Percentiles rank a stretch among this genome's conserved stretches.
Evolutionary conservation across 306 rosid genomes (phyloP).

Genomic region (Hylodesmum podocarpum): DNA sequence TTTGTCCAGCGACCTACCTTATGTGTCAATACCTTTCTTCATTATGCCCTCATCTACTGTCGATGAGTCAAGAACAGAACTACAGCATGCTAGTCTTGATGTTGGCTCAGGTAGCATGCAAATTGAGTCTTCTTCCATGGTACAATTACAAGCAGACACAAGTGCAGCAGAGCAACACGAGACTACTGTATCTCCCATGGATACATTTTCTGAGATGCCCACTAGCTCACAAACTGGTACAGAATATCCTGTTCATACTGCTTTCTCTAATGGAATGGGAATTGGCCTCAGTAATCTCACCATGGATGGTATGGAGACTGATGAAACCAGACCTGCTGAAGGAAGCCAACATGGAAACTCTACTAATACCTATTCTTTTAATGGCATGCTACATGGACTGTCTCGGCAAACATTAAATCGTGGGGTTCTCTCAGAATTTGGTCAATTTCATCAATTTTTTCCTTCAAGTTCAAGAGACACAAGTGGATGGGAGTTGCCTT

Average conservation of each 20-base stretch:
- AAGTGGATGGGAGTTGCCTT: conserved; percentile 84
- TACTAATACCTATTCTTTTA: conserved; percentile 38
- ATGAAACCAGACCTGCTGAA: conserved; percentile 41
- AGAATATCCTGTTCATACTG: conserved; percentile 27
- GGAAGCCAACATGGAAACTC: conserved; percentile 42
- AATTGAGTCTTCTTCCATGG: conserved; percentile 65
- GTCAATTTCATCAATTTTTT: conserved; percentile 47
- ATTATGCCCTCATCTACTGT: conserved; percentile 62
- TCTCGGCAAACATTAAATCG: conserved; percentile 41
- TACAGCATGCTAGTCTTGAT: conserved; percentile 51
- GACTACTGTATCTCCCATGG: conserved; percentile 70
- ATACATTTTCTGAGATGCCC: conserved; percentile 44
- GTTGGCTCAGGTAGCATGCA: conserved; percentile 55
- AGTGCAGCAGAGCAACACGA: conserved; percentile 73
- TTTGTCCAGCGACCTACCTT: conserved; percentile 62
- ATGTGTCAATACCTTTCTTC: conserved; percentile 67
- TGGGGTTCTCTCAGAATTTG: conserved; percentile 38
- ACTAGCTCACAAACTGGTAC: conserved; percentile 34
- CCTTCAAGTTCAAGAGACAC: conserved; percentile 64
- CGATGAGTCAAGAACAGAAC: conserved; percentile 64
- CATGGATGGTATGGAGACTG: conserved; percentile 51
- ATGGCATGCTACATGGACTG: conserved; percentile 38
- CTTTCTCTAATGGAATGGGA: conserved; percentile 47
- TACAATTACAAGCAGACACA: conserved; percentile 64
- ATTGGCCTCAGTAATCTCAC: conserved; percentile 34